Base-by-base conservation (phyloP, 495 filamentous ascomycete genomes). In the Penicillium fimorum region DNA sequence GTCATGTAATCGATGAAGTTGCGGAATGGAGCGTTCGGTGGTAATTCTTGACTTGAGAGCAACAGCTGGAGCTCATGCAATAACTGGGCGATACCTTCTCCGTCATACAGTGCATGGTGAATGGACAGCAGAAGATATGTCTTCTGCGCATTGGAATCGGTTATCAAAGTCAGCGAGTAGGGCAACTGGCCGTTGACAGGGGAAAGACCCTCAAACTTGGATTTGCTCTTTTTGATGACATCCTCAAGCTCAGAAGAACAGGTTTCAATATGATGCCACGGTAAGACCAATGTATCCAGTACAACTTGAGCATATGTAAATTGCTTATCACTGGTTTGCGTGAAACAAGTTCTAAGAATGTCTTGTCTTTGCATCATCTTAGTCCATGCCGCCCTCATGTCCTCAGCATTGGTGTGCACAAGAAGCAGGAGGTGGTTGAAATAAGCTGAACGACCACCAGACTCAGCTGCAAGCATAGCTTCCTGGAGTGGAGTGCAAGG, bases 81-180 rank as follows among this genome's bases (percentile, higher is more conserved):
- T 0, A 95, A 70, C 17, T 78, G 67, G 32, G 77, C 72, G 37
- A 93, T 84, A 1, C 87, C 87, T 27, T 84, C 79, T 18, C 87
- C 90, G 69, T 95, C 90, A 62, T 95, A 92, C 2, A 93, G 67
- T 3, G 90, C 88, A 68, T 95, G 90, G 62, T 93, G 90, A 56
- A 91, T 88, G 0, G 80, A 85, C 27, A 92, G 64, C 10, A 82
- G 70, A 1, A 86, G 64, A 43, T 63, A 29, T 6, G 49, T 43
- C 46, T 69, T 47, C 37, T 59, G 37, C 33, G 43, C 25, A 30
- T 38, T 9, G 10, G 29, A 10, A 50, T 66, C 47, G 24, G 51
- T 35, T 54, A 70, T 50, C 59, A 57, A 13, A 25, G 62, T 60
- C 56, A 74, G 49, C 2, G 59, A 60, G 44, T 74, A 76, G 0